Percentiles rank a stretch among this genome's conserved stretches.
phyloP scores from a whole-genome alignment of 176 grass and related monocot species.

The Zizania latifolia region DNA sequence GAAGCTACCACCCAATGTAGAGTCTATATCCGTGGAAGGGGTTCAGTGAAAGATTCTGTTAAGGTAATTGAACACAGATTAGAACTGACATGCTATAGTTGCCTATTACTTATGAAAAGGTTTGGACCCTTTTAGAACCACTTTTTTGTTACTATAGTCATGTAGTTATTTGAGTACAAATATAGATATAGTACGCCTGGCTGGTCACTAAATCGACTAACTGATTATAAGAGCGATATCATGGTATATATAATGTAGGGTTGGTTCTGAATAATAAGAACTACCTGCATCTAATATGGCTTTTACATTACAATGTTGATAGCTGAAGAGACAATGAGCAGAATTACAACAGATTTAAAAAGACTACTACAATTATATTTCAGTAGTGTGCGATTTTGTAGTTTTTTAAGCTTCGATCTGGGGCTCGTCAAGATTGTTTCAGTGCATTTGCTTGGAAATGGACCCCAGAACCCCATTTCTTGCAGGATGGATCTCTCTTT shows the following conservation, averaged over 20 bases:
- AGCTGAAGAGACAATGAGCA: not conserved
- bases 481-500: not conserved
- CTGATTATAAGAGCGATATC: not conserved
- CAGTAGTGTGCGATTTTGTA: not conserved
- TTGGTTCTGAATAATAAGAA: not conserved
- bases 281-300: not conserved
- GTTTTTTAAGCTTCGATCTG: not conserved
- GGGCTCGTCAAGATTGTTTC: not conserved
- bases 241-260: not conserved
- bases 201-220: not conserved
- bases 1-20: conserved; percentile 94
- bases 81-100: conserved; percentile 24
- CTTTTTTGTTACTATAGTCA: not conserved
- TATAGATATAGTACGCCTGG: not conserved
- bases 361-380: too few species aligned
- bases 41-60: conserved; percentile 90
- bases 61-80: conserved; percentile 63
- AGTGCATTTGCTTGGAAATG: not conserved
- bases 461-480: not conserved
- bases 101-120: conserved; percentile 1
- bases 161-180: not conserved
- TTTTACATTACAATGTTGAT: not conserved
- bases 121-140: not conserved
- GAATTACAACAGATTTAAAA: not conserved
- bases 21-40: conserved; percentile 86